Percentiles rank a stretch among this genome's conserved stretches.
phyloP scores from a whole-genome alignment of 164 flowering plant genomes.

The Saururus chinensis region DNA sequence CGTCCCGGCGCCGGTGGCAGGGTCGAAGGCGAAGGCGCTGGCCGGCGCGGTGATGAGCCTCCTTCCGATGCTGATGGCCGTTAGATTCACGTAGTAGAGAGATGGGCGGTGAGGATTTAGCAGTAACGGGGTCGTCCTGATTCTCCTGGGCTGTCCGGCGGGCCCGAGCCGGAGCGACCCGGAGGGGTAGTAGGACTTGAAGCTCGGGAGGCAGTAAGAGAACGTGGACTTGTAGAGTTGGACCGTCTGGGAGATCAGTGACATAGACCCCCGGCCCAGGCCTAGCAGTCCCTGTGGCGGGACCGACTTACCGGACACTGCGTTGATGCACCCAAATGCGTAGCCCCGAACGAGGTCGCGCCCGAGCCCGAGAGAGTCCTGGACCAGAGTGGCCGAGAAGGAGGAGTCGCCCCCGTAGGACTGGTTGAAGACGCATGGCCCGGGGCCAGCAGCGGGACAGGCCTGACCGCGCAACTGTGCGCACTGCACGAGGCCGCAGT shows the following conservation, averaged over 20 bases:
- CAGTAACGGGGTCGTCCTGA: slow-evolving; percentile 67
- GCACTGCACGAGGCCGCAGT: slow-evolving; percentile 55
- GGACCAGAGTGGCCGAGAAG: slow-evolving; percentile 49
- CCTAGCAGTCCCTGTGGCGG: slow-evolving; percentile 95
- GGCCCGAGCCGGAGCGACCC: slow-evolving; percentile 82
- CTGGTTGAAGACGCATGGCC: slow-evolving; percentile 58
- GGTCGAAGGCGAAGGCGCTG: slow-evolving; percentile 41
- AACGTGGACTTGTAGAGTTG: slow-evolving; percentile 57
- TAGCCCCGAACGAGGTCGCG: slow-evolving; percentile 40
- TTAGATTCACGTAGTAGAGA: slow-evolving; percentile 75
- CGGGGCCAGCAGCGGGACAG: slow-evolving; percentile 33
- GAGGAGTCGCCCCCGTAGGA: slow-evolving; percentile 82
- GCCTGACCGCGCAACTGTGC: slow-evolving; percentile 45
- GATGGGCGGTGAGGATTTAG: slow-evolving; percentile 73
- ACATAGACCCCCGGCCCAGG: slow-evolving; percentile 79
- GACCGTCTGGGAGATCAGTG: slow-evolving; percentile 59
- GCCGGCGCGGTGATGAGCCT: slow-evolving; percentile 39
- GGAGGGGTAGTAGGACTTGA: slow-evolving; percentile 75
- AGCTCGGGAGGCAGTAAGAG: slow-evolving; percentile 87
- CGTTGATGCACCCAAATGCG: slow-evolving; percentile 61
- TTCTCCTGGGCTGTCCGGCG: slow-evolving; percentile 58
- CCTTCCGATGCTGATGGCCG: slow-evolving; percentile 65
- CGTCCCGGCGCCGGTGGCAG: slow-evolving; percentile 76
- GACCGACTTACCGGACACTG: slow-evolving; percentile 44
- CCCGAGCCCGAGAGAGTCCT: slow-evolving; percentile 45